Evolutionary conservation across 768 basidiomycete genomes (phyloP), one percentile per base, ranked within the genome.

Genomic region (Leucocoprinus birnbaumii): DNA sequence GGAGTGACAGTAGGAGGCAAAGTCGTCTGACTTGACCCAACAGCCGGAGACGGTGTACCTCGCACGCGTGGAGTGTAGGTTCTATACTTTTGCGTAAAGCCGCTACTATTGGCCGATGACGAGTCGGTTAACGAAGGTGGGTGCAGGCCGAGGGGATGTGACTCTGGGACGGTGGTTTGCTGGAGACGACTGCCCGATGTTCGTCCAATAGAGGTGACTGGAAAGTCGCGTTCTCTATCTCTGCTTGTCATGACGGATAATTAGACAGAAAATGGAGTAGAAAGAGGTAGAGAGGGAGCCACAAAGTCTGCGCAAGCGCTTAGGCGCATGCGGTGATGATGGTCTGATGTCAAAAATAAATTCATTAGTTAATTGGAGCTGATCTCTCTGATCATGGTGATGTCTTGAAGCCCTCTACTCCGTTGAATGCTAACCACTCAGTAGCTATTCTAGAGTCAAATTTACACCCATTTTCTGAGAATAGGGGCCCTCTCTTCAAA

Each of bases 31-130:
- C 38, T 38, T 3, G 38, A 38, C 4, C 38, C 38, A 3, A n/a
- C 77, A 10, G 80, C 75, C 11, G 76, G 67, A 8, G 75, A 73
- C 16, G 76, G 69, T 18, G 75, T 68, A 14, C 40, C 47, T 42
- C 86, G 82, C 41, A 90, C 89, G 21, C 85, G 71, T 1, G 90
- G 89, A 0, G 88, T 91, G 60, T 92, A 91, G 1, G 89, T 85
- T 1, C 87, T 80, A 71, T 91, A 92, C 58, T 78, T 77, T 10
- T 82, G 74, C 3, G 66, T 55, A 24, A 31, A 22, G 6, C 34
- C 38, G 8, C 58, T 61, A 34, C 58, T 60, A 11, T 58, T 65
- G 51, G n/a, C n/a, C n/a, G n/a, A n/a, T n/a, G n/a, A n/a, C n/a
- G 58, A 66, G 42, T 58, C 51, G 51, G 46, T 59, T 34, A 57